A percentile compares a stretch with the other conserved stretches of the same genome.
Conservation (phyloP, 805 yeast genomes). For the Saccharomycopsis sp. region DNA sequence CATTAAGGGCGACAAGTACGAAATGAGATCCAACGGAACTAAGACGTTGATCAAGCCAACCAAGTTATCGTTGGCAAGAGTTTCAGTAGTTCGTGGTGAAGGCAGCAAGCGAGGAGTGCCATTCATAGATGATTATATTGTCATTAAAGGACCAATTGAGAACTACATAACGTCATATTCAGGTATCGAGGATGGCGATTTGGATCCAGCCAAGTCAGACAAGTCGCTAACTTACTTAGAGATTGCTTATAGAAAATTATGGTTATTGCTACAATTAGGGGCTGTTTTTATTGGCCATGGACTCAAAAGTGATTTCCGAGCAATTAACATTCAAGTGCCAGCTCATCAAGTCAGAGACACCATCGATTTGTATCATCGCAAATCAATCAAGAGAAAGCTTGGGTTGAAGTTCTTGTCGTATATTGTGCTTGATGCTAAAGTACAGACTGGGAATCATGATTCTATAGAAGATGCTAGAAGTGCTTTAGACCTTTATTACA, state of each 20-base stretch:
- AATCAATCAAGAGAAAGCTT: slow-evolving; percentile 67
- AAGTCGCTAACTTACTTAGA: slow-evolving; percentile 72
- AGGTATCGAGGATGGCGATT: slow-evolving; percentile 91
- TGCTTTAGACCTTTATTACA: slow-evolving; percentile 71
- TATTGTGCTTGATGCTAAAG: slow-evolving; percentile 62
- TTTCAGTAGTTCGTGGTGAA: slow-evolving; percentile 75
- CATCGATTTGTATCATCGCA: slow-evolving; percentile 66
- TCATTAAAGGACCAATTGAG: slow-evolving; percentile 60
- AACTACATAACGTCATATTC: slow-evolving; percentile 87
- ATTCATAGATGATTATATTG: slow-evolving; percentile 89
- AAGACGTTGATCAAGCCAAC: slow-evolving; percentile 69
- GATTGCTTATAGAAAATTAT: slow-evolving; percentile 78
- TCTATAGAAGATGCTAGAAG: slow-evolving; percentile 93
- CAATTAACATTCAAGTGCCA: slow-evolving; percentile 89
- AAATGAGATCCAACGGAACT: slow-evolving; percentile 66
- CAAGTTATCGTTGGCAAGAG: slow-evolving; percentile 73
- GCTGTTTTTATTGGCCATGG: slow-evolving; percentile 96
- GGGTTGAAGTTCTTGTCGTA: slow-evolving; percentile 85
- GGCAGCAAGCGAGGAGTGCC: slow-evolving; percentile 66
- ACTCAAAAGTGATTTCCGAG: slow-evolving; percentile 81
- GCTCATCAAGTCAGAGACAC: slow-evolving; percentile 84
- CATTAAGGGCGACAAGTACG: slow-evolving; percentile 69
- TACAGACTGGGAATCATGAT: slow-evolving; percentile 92
- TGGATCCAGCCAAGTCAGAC: slow-evolving; percentile 59
- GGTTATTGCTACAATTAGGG: slow-evolving; percentile 85